These are phyloP conservation scores for Coemansia sp. DNA, from an alignment of 192 early-diverging fungal genomes.

Conservation along the genomic window DNA sequence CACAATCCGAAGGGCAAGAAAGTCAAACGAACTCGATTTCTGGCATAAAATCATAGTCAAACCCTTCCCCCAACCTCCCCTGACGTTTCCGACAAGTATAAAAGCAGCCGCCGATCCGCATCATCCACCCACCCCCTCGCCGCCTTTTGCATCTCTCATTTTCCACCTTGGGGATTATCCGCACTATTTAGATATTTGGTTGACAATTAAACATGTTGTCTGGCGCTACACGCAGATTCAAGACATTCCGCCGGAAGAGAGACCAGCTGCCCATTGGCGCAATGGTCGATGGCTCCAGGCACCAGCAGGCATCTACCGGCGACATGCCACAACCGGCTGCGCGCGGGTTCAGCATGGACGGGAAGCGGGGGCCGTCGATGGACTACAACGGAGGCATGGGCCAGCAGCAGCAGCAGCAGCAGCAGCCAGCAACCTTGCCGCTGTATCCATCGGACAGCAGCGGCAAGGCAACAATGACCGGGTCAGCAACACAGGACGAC, in stretches of 20 bases:
- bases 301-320: background rate
- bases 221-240: constrained; percentile 27
- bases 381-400: constrained; percentile 3
- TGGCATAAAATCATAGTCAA: background rate
- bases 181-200: too few species aligned
- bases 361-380: constrained; percentile 5
- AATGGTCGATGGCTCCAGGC: constrained; percentile 18
- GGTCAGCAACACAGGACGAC: constrained; percentile 39
- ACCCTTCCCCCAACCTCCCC: background rate
- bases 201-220: constrained; percentile 15
- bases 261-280: constrained; percentile 30
- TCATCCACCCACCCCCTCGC: too few species aligned
- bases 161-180: too few species aligned
- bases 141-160: too few species aligned
- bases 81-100: background rate
- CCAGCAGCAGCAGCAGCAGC: background rate
- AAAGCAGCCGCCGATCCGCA: background rate
- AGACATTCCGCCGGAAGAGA: constrained; percentile 25
- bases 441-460: constrained; percentile 36
- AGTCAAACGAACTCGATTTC: background rate
- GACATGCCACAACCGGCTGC: background rate
- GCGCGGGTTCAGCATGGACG: constrained; percentile 1
- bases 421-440: constrained; percentile 14
- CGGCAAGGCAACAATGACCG: constrained; percentile 26
- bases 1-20: too few species aligned